phyloP scores from a whole-genome alignment of 208 protist genomes.

The Histomonas meleagridis region DNA sequence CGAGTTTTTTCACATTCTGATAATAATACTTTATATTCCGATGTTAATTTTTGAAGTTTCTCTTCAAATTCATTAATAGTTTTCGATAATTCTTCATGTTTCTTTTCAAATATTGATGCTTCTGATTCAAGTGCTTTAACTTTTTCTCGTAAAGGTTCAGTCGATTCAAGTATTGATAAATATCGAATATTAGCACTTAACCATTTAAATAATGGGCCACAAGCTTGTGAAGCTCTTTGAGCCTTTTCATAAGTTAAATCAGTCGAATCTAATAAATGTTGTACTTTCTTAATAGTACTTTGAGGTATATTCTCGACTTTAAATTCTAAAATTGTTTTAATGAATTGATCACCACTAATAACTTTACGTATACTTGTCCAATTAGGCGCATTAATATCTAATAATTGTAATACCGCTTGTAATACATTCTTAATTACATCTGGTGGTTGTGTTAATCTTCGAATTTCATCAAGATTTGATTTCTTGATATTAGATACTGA shows the following conservation, averaged over 20 bases:
- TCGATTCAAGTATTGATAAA: slow-evolving; percentile 68
- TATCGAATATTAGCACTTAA: slow-evolving; percentile 78
- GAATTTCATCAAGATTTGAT: slow-evolving; percentile 86
- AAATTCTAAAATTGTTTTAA: slow-evolving; percentile 78
- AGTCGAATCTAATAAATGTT: slow-evolving; percentile 68
- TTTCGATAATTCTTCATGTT: slow-evolving; percentile 55
- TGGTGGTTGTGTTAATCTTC: slow-evolving; percentile 80
- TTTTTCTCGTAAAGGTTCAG: slow-evolving; percentile 76
- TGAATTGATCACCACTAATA: slow-evolving; percentile 77
- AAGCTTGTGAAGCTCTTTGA: slow-evolving; percentile 77
- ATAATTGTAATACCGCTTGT: slow-evolving; percentile 53
- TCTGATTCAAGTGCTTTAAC: slow-evolving; percentile 68
- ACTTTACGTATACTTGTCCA: slow-evolving; percentile 77
- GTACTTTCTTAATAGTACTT: slow-evolving; percentile 46
- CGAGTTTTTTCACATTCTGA: slow-evolving; percentile 72
- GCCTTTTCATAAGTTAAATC: slow-evolving; percentile 78
- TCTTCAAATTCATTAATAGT: slow-evolving; percentile 52
- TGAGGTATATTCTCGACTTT: slow-evolving; percentile 54
- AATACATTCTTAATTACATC: slow-evolving; percentile 72
- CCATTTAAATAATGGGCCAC: slow-evolving; percentile 87
- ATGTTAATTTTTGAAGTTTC: slow-evolving; percentile 66
- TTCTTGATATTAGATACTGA: slow-evolving; percentile 73
- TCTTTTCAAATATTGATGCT: slow-evolving; percentile 56
- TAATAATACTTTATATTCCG: slow-evolving; percentile 78
- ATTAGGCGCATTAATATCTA: slow-evolving; percentile 57